These are phyloP conservation scores for Digitaria exilis DNA, from an alignment of 202 grass and related monocot genomes.

Conservation along the genomic window DNA sequence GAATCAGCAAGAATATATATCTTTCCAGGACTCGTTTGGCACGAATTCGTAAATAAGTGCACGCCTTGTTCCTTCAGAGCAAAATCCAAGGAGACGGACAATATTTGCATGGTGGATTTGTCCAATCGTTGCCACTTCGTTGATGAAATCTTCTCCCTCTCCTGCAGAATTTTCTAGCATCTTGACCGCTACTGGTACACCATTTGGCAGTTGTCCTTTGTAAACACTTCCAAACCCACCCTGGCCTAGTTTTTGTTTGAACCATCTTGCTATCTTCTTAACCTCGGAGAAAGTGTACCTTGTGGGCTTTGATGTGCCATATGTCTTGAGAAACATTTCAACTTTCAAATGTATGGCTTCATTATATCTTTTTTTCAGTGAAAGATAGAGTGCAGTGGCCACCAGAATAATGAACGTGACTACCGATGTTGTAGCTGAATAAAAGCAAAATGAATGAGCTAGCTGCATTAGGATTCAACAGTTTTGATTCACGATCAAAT, in stretches of 20 bases:
- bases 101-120: constrained; percentile 71
- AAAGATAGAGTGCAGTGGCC: constrained; percentile 25
- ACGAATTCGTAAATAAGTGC: constrained; percentile 75
- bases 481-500: neutral
- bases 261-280: too few relatives aligned
- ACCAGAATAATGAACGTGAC: constrained; percentile 21
- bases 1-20: constrained; percentile 43
- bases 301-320: too few relatives aligned
- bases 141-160: constrained; percentile 68
- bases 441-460: neutral
- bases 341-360: constrained; percentile 53
- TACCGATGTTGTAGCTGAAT: constrained; percentile 29
- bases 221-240: too few relatives aligned
- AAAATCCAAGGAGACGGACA: constrained; percentile 60
- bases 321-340: too few relatives aligned
- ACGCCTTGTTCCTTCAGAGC: constrained; percentile 46
- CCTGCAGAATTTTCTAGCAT: constrained; percentile 42
- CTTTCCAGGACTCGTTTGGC: constrained; percentile 72
- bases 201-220: too few relatives aligned
- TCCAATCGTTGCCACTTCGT: constrained; percentile 76
- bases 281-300: too few relatives aligned
- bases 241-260: too few relatives aligned
- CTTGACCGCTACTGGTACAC: too few relatives aligned
- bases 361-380: constrained; percentile 32
- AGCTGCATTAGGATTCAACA: neutral